Base-by-base conservation (phyloP, 108 stramenopile genomes). In the Cyclotella atomus region DNA sequence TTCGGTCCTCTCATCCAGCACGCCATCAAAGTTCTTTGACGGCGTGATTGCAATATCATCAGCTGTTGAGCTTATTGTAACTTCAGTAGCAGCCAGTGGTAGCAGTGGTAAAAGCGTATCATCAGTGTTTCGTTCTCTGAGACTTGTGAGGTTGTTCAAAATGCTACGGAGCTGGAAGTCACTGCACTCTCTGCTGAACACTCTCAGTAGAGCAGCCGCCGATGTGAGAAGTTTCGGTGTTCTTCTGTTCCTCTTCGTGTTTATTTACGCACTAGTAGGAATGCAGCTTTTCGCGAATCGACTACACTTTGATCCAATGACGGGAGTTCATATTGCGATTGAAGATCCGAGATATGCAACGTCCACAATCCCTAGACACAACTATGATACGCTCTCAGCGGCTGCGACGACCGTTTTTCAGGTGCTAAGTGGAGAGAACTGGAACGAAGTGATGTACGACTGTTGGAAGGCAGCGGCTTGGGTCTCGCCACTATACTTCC, bases 61-160 rank as follows among this genome's bases (percentile, higher is more conserved):
- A 46, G 38, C 90, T 29, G 12, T 87, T 30, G 89, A 91, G 55
- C 57, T 91, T 0, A 29, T 84, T 29, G 17, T 83, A 2, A 73
- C 81, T 30, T 67, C 63, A 24, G 59, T 41, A n/a, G 77, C 19
- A 49, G 46, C 32, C 41, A 65, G 52, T 71, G 65, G 53, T 27
- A 53, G 57, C 55, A 38, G 47, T 14, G 79, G 85, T 15, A 81
- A 84, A n/a, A 86, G 85, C 23, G 82, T 69, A 14, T 41, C 90
- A 34, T 85, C 83, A 17, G 89, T 84, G 15, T 62, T 94, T 41
- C 71, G 92, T 28, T 81, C 84, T 16, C 69, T 88, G 28, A 79
- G 92, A 29, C 77, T 94, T 46, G 82, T 94, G 46, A 78, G 91
- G 7, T 57, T 90, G 28, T 86, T 94, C 67, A 94, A 94, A 75